phyloP scores from a whole-genome alignment of 1,284 basidiomycete genomes.

The Moniliella sp. region DNA sequence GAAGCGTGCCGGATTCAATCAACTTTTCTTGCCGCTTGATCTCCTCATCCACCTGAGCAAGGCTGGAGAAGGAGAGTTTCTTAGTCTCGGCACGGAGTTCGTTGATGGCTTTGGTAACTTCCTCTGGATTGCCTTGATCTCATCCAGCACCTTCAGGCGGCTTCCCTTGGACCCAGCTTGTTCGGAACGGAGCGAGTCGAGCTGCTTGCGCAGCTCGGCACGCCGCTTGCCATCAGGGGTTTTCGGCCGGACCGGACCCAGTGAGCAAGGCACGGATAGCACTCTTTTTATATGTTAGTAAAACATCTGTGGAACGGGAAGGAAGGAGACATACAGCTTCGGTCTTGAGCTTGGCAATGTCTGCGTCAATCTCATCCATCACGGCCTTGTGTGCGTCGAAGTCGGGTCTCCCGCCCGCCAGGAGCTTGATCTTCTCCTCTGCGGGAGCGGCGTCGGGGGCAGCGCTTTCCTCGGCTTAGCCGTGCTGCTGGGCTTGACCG shows the following conservation, averaged over 20 bases:
- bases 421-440: no score
- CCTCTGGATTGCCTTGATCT: constrained; percentile 64
- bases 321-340: constrained; percentile 12
- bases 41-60: constrained; percentile 66
- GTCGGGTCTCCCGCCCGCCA: constrained; percentile 31
- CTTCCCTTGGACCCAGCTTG: constrained; percentile 61
- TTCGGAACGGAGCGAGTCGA: constrained; percentile 55
- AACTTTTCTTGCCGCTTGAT: constrained; percentile 53
- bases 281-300: constrained; percentile 38
- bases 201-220: constrained; percentile 53
- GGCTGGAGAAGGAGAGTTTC: constrained; percentile 63
- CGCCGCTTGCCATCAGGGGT: constrained; percentile 48
- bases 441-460: no score
- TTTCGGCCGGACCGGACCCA: constrained; percentile 21
- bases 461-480: no score
- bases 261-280: constrained; percentile 48
- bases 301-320: constrained; percentile 1
- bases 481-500: no score
- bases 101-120: constrained; percentile 62
- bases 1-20: constrained; percentile 75
- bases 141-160: constrained; percentile 56
- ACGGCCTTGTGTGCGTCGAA: constrained; percentile 17
- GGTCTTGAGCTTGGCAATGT: constrained; percentile 19
- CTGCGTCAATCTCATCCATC: constrained; percentile 22
- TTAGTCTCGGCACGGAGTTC: constrained; percentile 61